Conservation (phyloP, 257 asterid species). For the Ehretia macrophylla region DNA sequence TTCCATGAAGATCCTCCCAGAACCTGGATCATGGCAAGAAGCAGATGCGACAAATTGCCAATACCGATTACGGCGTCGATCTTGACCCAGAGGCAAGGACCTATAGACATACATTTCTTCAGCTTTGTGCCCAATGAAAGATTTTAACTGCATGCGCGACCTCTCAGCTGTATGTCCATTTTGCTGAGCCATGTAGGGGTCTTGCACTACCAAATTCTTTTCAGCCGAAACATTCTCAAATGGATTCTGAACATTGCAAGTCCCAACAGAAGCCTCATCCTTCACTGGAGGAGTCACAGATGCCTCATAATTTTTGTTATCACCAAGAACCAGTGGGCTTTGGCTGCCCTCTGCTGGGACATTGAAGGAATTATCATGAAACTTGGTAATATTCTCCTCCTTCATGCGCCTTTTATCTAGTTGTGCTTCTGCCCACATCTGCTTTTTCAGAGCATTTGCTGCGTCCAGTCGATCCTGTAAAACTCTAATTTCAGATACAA, state of each 20-base stretch:
- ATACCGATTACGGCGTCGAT: constrained; percentile 92
- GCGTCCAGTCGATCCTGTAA: constrained; percentile 96
- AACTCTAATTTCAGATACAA: constrained; percentile 18
- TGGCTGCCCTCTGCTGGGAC: constrained; percentile 54
- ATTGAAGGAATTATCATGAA: constrained; percentile 53
- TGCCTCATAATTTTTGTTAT: constrained; percentile 41
- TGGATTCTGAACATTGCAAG: constrained; percentile 39
- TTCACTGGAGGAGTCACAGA: constrained; percentile 36
- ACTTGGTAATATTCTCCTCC: constrained; percentile 63
- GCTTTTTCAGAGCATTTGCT: constrained; percentile 81
- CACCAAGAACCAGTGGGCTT: constrained; percentile 50
- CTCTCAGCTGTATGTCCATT: constrained; percentile 75
- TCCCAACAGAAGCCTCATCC: constrained; percentile 48
- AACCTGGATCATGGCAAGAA: constrained; percentile 87
- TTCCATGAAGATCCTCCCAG: constrained; percentile 88
- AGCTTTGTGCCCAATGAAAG: constrained; percentile 83
- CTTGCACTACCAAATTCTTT: constrained; percentile 31
- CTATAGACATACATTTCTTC: constrained; percentile 87
- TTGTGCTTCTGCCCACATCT: constrained; percentile 99
- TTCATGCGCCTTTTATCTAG: constrained; percentile 81
- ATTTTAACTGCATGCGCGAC: constrained; percentile 85
- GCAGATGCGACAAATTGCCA: constrained; percentile 91
- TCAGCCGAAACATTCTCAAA: constrained; percentile 29
- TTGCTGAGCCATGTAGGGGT: constrained; percentile 45
- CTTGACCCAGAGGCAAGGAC: constrained; percentile 96